These are phyloP conservation scores for Porcisia hertigi DNA, from an alignment of 208 protist genomes.

Conservation along the genomic window DNA sequence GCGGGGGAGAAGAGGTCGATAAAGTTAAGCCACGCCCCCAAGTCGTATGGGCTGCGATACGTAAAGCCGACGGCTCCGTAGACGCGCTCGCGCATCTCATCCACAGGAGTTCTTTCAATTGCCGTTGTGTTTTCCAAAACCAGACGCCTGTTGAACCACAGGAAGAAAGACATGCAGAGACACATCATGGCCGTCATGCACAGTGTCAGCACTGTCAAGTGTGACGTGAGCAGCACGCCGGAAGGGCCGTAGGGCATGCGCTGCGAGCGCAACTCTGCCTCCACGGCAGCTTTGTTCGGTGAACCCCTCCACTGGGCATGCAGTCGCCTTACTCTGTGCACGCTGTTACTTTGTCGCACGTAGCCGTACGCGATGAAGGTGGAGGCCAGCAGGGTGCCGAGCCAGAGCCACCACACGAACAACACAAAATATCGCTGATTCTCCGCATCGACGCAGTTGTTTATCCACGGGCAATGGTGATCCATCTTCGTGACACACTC, in stretches of 20 bases:
- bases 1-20: constrained; percentile 56
- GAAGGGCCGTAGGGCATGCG: constrained; percentile 38
- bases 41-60: constrained; percentile 73
- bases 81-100: constrained; percentile 32
- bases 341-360: constrained; percentile 27
- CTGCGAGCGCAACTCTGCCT: constrained; percentile 8
- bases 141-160: constrained; percentile 26
- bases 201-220: constrained; percentile 36
- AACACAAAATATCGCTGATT: constrained; percentile 87
- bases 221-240: constrained; percentile 30
- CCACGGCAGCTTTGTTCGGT: constrained; percentile 4
- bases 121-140: constrained; percentile 64
- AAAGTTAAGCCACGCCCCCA: constrained; percentile 70
- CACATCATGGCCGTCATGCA: constrained; percentile 43
- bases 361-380: constrained; percentile 38
- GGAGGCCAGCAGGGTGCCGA: constrained; percentile 34
- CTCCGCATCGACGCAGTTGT: constrained; percentile 85
- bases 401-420: constrained; percentile 60
- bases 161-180: constrained; percentile 56
- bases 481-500: constrained; percentile 85
- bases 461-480: constrained; percentile 93
- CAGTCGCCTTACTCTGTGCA: constrained; percentile 1
- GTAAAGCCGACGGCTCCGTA: constrained; percentile 29
- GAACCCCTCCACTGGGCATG: constrained; percentile 8
- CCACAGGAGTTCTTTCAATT: constrained; percentile 56